Evolutionary conservation across 73 alveolate species (phyloP), one percentile per base, ranked within the genome.

Genomic region (Paramecium tetraurelia): DNA sequence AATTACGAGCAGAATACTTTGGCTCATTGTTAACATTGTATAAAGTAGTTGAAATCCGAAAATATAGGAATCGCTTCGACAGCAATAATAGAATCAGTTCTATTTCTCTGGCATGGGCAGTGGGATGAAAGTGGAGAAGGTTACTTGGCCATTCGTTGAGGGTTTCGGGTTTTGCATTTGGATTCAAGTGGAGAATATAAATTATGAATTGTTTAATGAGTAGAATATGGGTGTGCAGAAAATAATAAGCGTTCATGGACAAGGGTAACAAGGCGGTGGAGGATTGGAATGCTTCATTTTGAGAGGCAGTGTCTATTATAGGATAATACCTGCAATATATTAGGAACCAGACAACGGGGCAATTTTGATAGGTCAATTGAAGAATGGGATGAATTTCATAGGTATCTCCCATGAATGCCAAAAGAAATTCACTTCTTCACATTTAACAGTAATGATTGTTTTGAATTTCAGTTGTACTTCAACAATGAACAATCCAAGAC

Each of bases 101-200:
- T 80, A 80, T 46, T 80, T 80, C 57, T 12, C 44, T 22, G 90
- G 90, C 5, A 41, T 43, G 48, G 75, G 75, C 18, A 80, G 90
- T 46, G 90, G 90, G 14, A 80, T 80, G 41, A 80, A 80, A 16
- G 90, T 80, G 29, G 90, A 80, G 10, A 80, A 80, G 29, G 57
- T 43, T 7, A 48, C 71, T 44, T 80, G 90, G 90, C 90, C 90
- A 33, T 80, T 80, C 57, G 48, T 24, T 22, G 75, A 46, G 2
- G 90, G 90, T 1, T 80, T 80, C 12, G 90, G 63, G n/a, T 80
- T 80, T 46, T 80, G 90, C n/a, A 80, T 48, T 11, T 80, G 75
- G 75, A 46, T 80, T 18, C 18, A 44, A 80, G 46, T 44, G 24
- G 76, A 80, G 70, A 41, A 41, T 24, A 44, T 80, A n/a, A 21